Conservation (phyloP, 2,329 filamentous ascomycete species). For the Fonsecaea pedrosoi region DNA sequence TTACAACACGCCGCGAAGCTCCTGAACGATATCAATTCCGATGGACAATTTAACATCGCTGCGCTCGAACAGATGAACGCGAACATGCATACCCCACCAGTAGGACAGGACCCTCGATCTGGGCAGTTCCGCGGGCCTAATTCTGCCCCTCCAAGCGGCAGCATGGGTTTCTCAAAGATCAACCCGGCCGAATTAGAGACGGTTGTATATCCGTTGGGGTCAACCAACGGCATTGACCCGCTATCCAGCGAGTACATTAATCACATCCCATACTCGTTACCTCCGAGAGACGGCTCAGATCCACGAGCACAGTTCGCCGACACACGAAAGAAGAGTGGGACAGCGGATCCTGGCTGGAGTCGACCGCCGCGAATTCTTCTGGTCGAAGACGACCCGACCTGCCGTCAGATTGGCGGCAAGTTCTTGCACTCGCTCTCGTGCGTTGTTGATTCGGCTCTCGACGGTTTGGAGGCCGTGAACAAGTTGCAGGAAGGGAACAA, state of each 20-base stretch:
- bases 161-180: constrained; percentile 58
- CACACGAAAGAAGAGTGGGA: constrained; percentile 65
- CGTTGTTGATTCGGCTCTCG: constrained; percentile 70
- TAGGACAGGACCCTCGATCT: constrained; percentile 54
- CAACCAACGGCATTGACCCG: constrained; percentile 90
- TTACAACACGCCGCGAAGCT: constrained; percentile 72
- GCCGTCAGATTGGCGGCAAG: constrained; percentile 70
- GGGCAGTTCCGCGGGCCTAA: constrained; percentile 53
- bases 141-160: constrained; percentile 56
- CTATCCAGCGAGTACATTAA: constrained; percentile 94
- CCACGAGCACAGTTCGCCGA: constrained; percentile 56
- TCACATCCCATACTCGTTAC: constrained; percentile 87
- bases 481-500: constrained; percentile 74
- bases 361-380: constrained; percentile 80
- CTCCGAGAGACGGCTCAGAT: constrained; percentile 48
- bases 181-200: constrained; percentile 66
- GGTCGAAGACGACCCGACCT: constrained; percentile 80
- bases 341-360: constrained; percentile 69
- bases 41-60: constrained; percentile 68
- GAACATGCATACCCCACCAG: constrained; percentile 23
- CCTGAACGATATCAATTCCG: constrained; percentile 68
- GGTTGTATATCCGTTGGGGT: constrained; percentile 88
- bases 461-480: constrained; percentile 89
- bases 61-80: constrained; percentile 68
- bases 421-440: constrained; percentile 71